Evolutionary conservation across 352 stramenopile genomes (phyloP).

Genomic region (Globisporangium orthogonon): DNA sequence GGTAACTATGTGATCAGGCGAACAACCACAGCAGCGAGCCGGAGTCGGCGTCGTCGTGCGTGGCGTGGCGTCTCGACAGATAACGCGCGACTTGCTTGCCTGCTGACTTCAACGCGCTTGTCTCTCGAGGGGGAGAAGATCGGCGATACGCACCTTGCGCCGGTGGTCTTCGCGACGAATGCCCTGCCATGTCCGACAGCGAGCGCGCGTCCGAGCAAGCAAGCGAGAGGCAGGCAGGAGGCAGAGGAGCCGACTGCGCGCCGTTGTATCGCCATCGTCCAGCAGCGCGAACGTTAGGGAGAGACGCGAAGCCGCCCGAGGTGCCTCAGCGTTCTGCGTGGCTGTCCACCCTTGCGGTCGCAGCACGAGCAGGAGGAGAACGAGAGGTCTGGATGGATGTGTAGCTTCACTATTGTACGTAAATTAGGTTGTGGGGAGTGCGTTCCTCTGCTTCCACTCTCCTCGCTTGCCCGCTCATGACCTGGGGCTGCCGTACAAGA

Average conservation of each 20-base stretch:
- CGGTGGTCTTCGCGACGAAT: not conserved
- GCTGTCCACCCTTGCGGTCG: not conserved
- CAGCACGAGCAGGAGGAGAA: too few species aligned
- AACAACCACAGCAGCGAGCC: not conserved
- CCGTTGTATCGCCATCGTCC: too few species aligned
- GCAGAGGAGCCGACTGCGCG: not conserved
- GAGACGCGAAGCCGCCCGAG: not conserved
- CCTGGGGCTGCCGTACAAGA: not conserved
- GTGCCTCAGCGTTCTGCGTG: not conserved
- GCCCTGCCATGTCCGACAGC: too few species aligned
- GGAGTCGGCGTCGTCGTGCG: not conserved
- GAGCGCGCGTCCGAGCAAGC: not conserved
- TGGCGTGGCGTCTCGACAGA: not conserved
- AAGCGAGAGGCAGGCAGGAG: not conserved
- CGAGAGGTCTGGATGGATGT: not conserved
- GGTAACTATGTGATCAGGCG: not conserved
- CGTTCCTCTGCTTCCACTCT: not conserved
- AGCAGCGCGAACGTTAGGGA: not conserved
- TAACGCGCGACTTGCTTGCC: not conserved
- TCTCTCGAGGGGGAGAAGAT: not conserved
- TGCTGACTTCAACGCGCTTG: not conserved
- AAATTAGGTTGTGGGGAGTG: not conserved
- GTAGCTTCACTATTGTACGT: not conserved
- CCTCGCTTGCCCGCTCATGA: not conserved
- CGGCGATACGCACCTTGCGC: not conserved